These are phyloP conservation scores for Rubia yunnanensis DNA, from an alignment of 257 asterid species.

Conservation along the genomic window DNA sequence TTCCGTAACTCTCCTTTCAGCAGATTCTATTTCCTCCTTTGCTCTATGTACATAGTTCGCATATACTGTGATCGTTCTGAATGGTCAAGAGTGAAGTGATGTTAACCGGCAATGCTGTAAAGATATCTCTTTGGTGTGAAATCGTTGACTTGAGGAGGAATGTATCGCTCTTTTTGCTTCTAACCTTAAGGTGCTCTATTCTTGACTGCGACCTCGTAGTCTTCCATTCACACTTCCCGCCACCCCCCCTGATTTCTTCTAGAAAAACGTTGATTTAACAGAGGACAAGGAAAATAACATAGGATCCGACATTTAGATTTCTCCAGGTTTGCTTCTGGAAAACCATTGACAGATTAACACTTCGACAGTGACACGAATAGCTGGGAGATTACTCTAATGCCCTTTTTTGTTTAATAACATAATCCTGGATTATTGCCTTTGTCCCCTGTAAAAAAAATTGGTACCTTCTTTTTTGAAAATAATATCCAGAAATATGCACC, in stretches of 20 bases:
- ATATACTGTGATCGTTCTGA: neutral
- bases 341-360: neutral
- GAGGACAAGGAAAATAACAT: too few relatives aligned
- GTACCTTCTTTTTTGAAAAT: too few relatives aligned
- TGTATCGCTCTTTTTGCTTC: neutral
- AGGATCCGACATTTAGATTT: neutral
- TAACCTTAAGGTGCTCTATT: neutral
- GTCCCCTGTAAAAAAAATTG: too few relatives aligned
- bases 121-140: too few relatives aligned
- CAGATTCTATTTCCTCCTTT: neutral
- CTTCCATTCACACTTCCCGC: neutral
- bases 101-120: neutral
- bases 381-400: too few relatives aligned
- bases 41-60: neutral
- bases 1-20: neutral
- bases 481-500: too few relatives aligned
- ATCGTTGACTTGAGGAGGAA: too few relatives aligned
- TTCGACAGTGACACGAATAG: too few relatives aligned
- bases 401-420: too few relatives aligned
- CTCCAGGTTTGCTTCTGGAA: neutral
- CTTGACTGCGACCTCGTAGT: neutral
- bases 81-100: too few relatives aligned
- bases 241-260: neutral
- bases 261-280: neutral
- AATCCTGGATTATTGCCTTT: too few relatives aligned